Evolutionary conservation across 257 asterid species (phyloP), one percentile per base, ranked within the genome.

Genomic region (Nicotiana obtusifolia): DNA sequence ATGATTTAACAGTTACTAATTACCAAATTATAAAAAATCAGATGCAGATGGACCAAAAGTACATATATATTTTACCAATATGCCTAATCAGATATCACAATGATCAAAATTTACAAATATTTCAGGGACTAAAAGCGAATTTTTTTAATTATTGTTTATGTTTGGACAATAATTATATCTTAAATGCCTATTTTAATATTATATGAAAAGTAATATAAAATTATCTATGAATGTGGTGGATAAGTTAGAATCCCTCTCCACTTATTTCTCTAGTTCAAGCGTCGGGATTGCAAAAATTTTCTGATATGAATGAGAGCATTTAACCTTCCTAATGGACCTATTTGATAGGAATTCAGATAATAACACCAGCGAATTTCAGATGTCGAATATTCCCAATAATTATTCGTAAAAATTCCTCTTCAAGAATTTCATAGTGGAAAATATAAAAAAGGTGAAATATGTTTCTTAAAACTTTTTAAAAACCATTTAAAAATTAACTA

Each of bases 211-310:
- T 41, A 41, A 41, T 41, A 41, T 41, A 37, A 41, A 7, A 41
- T 41, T 41, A 41, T 8, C 49, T 0, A 8, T 41, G 49, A 37
- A 7, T 37, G 6, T 41, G 47, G 11, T 41, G 49, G 11, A 41
- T 41, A 41, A 41, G 0, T 66, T 31, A 52, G 35, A 4, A 31
- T 8, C 9, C 37, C 16, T 10, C 16, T n/a, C 64, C 0, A 8
- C 5, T 7, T 10, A 2, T 4, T 66, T 41, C 49, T 41, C 11
- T 41, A 41, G 9, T 31, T 37, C 11, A n/a, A 10, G 13, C 0
- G 10, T 66, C 0, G 4, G 0, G 4, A 10, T 0, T 66, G 26
- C 3, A 17, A 17, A 4, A 4, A 0, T 33, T 17, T 31, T 33
- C 3, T 41, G 11, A 8, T 41, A 1, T 4, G 2, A 5, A 0